Evolutionary conservation across 371 early-diverging fungal genomes (phyloP).

Genomic region (Mucor mucedo): DNA sequence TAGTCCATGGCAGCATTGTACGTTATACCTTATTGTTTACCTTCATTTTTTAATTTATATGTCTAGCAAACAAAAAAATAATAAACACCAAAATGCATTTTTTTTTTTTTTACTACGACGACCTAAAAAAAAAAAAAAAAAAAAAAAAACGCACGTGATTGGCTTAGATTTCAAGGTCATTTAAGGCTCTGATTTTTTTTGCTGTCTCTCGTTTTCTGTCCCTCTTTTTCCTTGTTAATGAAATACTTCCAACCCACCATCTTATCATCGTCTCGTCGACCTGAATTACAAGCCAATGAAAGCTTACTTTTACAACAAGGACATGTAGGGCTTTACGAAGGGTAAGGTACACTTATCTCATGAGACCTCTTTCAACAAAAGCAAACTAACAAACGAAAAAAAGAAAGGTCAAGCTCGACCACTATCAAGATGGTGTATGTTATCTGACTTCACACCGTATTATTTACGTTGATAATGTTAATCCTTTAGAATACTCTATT

Average conservation of each 20-base stretch:
- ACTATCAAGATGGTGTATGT: slow-evolving; percentile 76
- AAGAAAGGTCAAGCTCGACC: slow-evolving; percentile 58
- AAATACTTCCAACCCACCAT: slow-evolving; percentile 56
- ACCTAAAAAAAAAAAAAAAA: neutral
- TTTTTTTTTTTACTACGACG: neutral
- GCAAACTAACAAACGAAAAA: slow-evolving; percentile 63
- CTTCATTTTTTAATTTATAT: slow-evolving; percentile 12
- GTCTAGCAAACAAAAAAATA: neutral
- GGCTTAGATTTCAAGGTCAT: neutral
- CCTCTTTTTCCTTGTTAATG: slow-evolving; percentile 33
- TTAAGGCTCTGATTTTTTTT: no score
- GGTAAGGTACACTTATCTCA: slow-evolving; percentile 43
- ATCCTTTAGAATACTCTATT: slow-evolving; percentile 60
- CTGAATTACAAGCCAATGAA: slow-evolving; percentile 61
- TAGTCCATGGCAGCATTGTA: neutral
- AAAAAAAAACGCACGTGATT: neutral
- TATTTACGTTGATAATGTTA: slow-evolving; percentile 73
- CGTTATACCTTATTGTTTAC: neutral
- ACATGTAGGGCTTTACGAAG: slow-evolving; percentile 75
- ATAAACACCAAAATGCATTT: neutral
- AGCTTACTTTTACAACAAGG: slow-evolving; percentile 61
- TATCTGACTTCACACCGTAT: slow-evolving; percentile 81
- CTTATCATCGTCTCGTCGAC: slow-evolving; percentile 64
- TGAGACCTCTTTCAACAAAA: slow-evolving; percentile 24
- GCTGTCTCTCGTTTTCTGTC: neutral